Evolutionary conservation across 2,329 filamentous ascomycete species (phyloP), one percentile per base, ranked within the genome.

Genomic region (Pseudocercospora fuligena): DNA sequence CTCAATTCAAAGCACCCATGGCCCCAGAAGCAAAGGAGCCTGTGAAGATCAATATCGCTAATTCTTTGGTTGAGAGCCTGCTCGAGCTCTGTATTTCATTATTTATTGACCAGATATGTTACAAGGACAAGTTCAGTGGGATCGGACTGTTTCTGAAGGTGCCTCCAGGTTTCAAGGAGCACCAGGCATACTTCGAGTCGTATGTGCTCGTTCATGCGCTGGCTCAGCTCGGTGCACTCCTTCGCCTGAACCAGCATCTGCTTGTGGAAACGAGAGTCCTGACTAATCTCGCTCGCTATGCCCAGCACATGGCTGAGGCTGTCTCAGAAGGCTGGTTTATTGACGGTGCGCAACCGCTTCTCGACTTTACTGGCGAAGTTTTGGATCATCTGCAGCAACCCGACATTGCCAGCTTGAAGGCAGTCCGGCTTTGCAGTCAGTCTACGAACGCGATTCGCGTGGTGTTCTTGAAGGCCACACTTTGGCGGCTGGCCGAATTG

Each of bases 251-350:
- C 69, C 88, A 92, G 73, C 88, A 89, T 63, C 81, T 90, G 0
- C 83, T 98, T 1, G 87, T 88, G 64, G 94, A 98, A 76, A 92
- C 95, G 0, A 89, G 90, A 67, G 87, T 96, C 0, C 82, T 99
- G 59, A 94, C 91, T 3, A 99, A 99, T 72, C 84, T 99, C 75
- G 90, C 91, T 0, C 88, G 93, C 12, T 91, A 97, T 69, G 88
- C 90, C 33, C 83, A 87, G 2, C 92, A 98, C 75, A 87, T 98
- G 77, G 88, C 91, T 0, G 95, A 99, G 77, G 92, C 93, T 5
- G 90, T 97, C 12, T 97, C 95, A 71, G 95, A 98, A 79, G 95
- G 95, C 16, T 97, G 94, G 92, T 98, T 98, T 75, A 87, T 97
- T 69, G 90, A 95, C 70, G 94, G 94, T 1, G 92, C 92, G 1